Evolutionary conservation across 2,329 filamentous ascomycete species (phyloP), one percentile per base, ranked within the genome.

Genomic region (Sporothrix pallida): DNA sequence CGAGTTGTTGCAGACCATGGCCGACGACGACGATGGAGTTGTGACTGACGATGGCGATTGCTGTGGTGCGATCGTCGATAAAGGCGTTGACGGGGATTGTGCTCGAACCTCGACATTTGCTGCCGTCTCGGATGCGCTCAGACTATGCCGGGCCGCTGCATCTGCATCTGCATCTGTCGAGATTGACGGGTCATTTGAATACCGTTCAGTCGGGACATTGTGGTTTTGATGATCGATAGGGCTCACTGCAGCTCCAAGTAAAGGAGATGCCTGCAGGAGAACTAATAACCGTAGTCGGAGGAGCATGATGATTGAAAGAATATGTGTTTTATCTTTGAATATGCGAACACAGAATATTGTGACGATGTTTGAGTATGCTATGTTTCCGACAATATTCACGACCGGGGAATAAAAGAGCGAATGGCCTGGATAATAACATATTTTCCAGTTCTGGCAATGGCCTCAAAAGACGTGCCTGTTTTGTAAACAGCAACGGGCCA

Each of bases 1-100:
- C 0, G 92, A 94, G 85, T 95, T 95, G 83, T 96, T 96, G 87
- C 93, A 96, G 46, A 90, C 89, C 26, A 72, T 44, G 7, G 15
- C 31, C 65, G 73, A 50, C 44, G 58, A 52, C 3, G 70, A n/a
- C 3, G 42, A 46, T 12, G 63, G 4, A 31, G 56, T 15, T 8
- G 42, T 20, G 31, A 63, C 15, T 17, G 62, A n/a, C 10, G 42
- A 48, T 12, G 42, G 6, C 42, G 44, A 67, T 17, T 42, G 44
- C 7, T 31, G 15, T 3, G 62, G 17, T 15, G 23, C 20, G 42
- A 48, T 23, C 44, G 62, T 48, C 10, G 62, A 48, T 15, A 17
- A 5, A 23, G n/a, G 20, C 48, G 37, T 10, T 5, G 62, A 65
- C 20, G 62, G 62, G 4, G 62, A 65, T 46, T 37, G 62, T 23